These are phyloP conservation scores for Schizothecium vesticola DNA, from an alignment of 495 filamentous ascomycete genomes.

Conservation along the genomic window DNA sequence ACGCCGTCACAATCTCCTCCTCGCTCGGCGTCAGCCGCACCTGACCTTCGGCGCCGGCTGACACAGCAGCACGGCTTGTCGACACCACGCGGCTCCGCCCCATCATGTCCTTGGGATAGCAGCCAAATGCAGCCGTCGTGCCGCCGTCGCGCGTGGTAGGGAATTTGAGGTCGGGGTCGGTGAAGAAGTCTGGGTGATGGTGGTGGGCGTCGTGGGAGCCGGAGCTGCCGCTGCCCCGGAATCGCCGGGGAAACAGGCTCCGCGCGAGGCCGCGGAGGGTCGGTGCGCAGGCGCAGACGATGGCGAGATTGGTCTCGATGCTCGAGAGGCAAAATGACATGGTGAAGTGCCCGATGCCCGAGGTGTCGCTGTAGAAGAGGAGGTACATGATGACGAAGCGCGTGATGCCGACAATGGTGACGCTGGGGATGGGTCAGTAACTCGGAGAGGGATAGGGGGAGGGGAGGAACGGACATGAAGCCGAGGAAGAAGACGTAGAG, in stretches of 20 bases:
- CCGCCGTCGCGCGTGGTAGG: not conserved
- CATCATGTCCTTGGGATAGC: conserved; percentile 1
- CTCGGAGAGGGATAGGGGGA: not conserved
- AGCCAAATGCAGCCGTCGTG: not conserved
- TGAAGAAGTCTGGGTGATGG: not conserved
- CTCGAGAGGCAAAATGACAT: conserved; percentile 13
- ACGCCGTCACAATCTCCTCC: conserved; percentile 11
- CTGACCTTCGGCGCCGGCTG: not conserved
- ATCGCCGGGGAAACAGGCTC: conserved; percentile 1
- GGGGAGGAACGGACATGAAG: conserved; percentile 13
- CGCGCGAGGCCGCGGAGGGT: conserved; percentile 16
- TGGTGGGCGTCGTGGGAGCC: not conserved
- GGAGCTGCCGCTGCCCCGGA: not conserved
- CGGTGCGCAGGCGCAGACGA: conserved; percentile 26
- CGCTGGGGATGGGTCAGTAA: not conserved
- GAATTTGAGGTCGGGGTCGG: not conserved
- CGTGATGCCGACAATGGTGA: conserved; percentile 12
- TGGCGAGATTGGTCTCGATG: conserved; percentile 23
- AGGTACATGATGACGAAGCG: conserved; percentile 12
- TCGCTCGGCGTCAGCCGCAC: conserved; percentile 11
- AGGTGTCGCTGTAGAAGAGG: conserved; percentile 4
- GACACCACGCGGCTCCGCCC: not conserved
- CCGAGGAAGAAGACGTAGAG: conserved; percentile 22
- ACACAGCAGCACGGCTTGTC: not conserved
- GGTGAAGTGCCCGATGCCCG: not conserved